A percentile compares a stretch with the other conserved stretches of the same genome.
Evolutionary conservation across 2,329 filamentous ascomycete species (phyloP).

Genomic region (Trichocomaceae sp.): DNA sequence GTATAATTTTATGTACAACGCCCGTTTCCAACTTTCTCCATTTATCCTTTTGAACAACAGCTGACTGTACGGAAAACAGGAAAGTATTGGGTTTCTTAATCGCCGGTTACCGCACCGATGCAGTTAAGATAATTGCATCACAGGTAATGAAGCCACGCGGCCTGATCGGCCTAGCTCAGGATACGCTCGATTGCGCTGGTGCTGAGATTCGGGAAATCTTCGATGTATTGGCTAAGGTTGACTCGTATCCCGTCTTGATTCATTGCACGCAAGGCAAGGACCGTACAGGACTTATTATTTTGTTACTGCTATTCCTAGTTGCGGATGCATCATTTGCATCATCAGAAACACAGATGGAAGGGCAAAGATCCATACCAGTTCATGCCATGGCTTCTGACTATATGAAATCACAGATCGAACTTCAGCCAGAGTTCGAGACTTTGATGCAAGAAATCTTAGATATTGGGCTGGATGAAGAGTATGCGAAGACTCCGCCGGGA

Average conservation of each 20-base stretch:
- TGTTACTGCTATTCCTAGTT: constrained; percentile 50
- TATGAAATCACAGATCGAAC: constrained; percentile 54
- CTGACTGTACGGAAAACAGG: constrained; percentile 25
- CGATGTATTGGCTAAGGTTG: constrained; percentile 50
- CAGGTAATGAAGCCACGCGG: constrained; percentile 68
- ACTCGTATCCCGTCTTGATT: constrained; percentile 59
- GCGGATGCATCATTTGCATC: background rate
- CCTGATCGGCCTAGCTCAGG: constrained; percentile 61
- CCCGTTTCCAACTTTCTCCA: background rate
- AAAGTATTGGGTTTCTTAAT: constrained; percentile 59
- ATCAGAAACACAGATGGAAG: background rate
- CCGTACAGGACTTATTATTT: constrained; percentile 65
- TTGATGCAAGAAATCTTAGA: constrained; percentile 61
- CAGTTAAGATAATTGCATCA: constrained; percentile 61
- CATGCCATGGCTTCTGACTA: constrained; percentile 67
- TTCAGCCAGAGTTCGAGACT: constrained; percentile 56
- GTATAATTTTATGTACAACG: constrained; percentile 54
- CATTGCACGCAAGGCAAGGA: constrained; percentile 92
- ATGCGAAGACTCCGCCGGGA: constrained; percentile 58
- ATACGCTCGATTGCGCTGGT: constrained; percentile 63
- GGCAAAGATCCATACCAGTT: constrained; percentile 46
- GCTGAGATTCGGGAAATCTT: constrained; percentile 63
- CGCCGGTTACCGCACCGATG: constrained; percentile 60
- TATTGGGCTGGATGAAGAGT: constrained; percentile 68
- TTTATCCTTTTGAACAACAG: background rate